Conservation (phyloP, 148 eudicot genomes). For the Rhododendron vialii region DNA sequence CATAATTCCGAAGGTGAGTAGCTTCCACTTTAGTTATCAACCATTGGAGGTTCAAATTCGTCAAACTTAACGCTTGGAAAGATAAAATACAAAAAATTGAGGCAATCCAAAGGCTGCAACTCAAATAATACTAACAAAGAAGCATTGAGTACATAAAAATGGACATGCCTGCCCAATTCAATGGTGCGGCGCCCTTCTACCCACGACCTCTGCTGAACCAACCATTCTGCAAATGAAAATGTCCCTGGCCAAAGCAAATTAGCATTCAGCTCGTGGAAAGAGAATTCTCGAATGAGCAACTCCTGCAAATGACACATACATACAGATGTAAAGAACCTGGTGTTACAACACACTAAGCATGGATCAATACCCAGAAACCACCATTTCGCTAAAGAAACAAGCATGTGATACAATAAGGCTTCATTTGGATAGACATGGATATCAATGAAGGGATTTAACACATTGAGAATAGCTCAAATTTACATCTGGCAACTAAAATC, state of each 20-base stretch:
- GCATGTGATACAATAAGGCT: not conserved
- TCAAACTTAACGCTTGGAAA: not conserved
- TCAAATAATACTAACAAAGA: not conserved
- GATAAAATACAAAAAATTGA: not conserved
- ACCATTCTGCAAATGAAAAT: slow-evolving; percentile 92
- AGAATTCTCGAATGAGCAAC: slow-evolving; percentile 76
- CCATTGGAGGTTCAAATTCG: not conserved
- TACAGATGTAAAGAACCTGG: not conserved
- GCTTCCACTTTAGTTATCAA: not conserved
- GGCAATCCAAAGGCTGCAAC: not conserved
- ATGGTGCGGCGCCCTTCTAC: slow-evolving; percentile 62
- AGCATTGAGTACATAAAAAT: not conserved
- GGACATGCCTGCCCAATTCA: slow-evolving; percentile 85
- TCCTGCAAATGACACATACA: slow-evolving; percentile 49
- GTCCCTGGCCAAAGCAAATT: slow-evolving; percentile 98
- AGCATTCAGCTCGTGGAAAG: slow-evolving; percentile 94
- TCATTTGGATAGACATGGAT: not conserved
- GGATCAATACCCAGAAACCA: not conserved
- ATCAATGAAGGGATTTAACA: not conserved
- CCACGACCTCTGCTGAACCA: slow-evolving; percentile 65
- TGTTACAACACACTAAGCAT: not conserved
- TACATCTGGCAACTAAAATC: not conserved
- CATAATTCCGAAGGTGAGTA: not conserved
- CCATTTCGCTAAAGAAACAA: not conserved
- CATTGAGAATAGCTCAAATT: not conserved